Base-by-base conservation (phyloP, 495 filamentous ascomycete genomes). In the Tricharina praecox region DNA sequence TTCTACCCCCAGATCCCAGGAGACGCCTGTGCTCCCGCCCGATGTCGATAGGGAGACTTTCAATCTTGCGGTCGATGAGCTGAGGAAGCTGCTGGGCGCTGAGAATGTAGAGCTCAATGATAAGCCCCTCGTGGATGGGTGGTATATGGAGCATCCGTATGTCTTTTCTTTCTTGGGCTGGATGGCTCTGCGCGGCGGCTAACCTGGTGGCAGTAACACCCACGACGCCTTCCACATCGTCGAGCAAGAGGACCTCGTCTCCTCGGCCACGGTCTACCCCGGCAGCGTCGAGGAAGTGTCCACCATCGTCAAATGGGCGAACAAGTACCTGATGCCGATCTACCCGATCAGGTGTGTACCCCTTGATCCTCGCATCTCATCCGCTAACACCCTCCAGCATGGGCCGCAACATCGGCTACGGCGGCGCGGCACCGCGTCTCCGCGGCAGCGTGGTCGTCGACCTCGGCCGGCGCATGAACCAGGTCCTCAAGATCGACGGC, bases 171-270 rank as follows among this genome's bases (percentile, higher is more conserved):
- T 23, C 4, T 5, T 43, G 4, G 4, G 9, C 8, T 23, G 23
- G 18, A 43, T 43, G 20, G 40, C 16, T 32, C 37, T 7, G 16
- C 10, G 7, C 7, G 28, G 7, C 13, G 19, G 21, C 34, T 47
- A 23, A 47, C 3, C 3, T n/a, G 1, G 11, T 13, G 3, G 23
- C 23, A 56, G 53, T 26, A 69, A 73, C 45, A 71, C 70, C 2
- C 72, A 77, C 58, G 72, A 75, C 55, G 62, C 69, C 49, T 70
- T 68, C 58, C 61, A 70, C 39, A 56, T 75, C 21, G 46, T 71
- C 33, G 66, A 71, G 28, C 63, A 73, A 25, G 71, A 73, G 37
- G 66, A 73, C 42, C 55, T 73, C 11, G 65, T 75, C 8, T 64
- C 65, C 2, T 69, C 66, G 18, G 70, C 73, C 4, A 66, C 70